Evolutionary conservation across 805 yeast species (phyloP).

Genomic region (Metschnikowia gelsemii): DNA sequence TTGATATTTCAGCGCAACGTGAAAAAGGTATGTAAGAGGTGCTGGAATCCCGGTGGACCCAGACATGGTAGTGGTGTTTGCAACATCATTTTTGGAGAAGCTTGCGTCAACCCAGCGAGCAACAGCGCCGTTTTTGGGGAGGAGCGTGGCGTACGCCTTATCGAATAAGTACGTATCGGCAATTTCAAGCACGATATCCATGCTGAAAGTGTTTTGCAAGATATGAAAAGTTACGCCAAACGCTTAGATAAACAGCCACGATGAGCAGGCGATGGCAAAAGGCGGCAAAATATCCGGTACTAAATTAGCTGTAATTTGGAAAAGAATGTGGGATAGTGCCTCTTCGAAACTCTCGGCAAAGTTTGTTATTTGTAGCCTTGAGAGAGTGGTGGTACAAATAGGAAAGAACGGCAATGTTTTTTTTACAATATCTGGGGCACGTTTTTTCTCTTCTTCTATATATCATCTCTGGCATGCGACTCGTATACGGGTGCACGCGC

Average conservation of each 20-base stretch:
- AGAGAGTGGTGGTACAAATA: not conserved
- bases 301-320: too few relatives aligned
- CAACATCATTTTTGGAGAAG: constrained; percentile 15
- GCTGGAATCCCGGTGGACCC: constrained; percentile 16
- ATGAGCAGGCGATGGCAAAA: constrained; percentile 6
- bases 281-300: too few relatives aligned
- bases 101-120: constrained; percentile 24
- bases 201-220: not conserved
- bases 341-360: too few relatives aligned
- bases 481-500: constrained; percentile 10
- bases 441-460: constrained; percentile 5
- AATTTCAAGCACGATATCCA: constrained; percentile 91
- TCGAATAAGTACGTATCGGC: constrained; percentile 75
- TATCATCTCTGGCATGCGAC: constrained; percentile 2
- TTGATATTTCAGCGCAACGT: constrained; percentile 25
- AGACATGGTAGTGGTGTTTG: constrained; percentile 15
- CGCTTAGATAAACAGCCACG: not conserved
- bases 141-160: constrained; percentile 61
- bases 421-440: too few relatives aligned
- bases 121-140: constrained; percentile 56
- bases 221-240: not conserved
- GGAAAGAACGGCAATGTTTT: not conserved
- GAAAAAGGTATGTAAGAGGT: constrained; percentile 16
- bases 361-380: too few relatives aligned
- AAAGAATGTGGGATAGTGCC: too few relatives aligned